Evolutionary conservation across 495 filamentous ascomycete genomes (phyloP), one percentile per base, ranked within the genome.

Genomic region (Bacidia gigantensis): DNA sequence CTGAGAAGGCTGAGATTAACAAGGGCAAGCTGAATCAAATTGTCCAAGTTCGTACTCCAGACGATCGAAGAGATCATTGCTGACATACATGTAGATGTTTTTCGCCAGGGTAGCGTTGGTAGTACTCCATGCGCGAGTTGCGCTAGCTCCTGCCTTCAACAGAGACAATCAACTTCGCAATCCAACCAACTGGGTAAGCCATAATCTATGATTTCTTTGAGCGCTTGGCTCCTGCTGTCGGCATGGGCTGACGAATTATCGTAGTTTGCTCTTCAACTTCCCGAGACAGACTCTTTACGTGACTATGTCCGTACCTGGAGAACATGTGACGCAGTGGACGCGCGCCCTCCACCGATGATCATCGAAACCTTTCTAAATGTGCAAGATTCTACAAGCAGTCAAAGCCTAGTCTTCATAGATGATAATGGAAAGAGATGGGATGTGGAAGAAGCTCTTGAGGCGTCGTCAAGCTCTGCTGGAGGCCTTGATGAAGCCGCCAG

Each of bases 241-340:
- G n/a, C n/a, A 17, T 9, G 41, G 9, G 3, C 17, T 11, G 44
- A 21, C 46, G 39, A 14, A n/a, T 17, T 46, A 21, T 26, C 41
- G 20, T 17, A 97, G 92, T 98, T 96, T 67, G 92, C 94, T 63
- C 78, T 96, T 56, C 87, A 95, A 46, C 74, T 95, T 43, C 87
- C 95, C 56, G 92, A 98, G 50, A 89, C 87, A 50, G 87, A 94
- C 60, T 79, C 80, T 41, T 84, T 92, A 56, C 72, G 79, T 60
- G 82, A 94, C 52, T 83, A 89, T 53, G 72, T 96, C 26, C 73
- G 75, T 56, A 71, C 81, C 40, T 98, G 89, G 87, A 83, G 77
- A 67, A 74, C 67, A 26, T 85, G 80, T 52, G 87, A 90, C 67
- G 77, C 82, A 45, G 75, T 83, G 42, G 78, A 84, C 23, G 80